These are phyloP conservation scores for Paracamarosporium sp. DNA, from an alignment of 2,329 filamentous ascomycete genomes.

Conservation along the genomic window DNA sequence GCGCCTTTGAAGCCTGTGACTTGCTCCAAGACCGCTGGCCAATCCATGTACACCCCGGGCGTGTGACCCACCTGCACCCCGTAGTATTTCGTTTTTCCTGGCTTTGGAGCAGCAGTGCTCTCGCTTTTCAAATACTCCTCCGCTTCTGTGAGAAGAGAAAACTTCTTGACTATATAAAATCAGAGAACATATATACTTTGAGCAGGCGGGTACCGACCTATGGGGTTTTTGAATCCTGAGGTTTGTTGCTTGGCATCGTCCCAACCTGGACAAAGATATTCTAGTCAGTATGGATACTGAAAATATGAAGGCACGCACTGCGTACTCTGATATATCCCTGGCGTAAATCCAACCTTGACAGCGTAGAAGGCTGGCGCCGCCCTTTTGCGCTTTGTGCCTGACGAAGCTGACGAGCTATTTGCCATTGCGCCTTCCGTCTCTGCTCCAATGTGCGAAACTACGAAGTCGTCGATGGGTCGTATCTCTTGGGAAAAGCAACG, in stretches of 20 bases:
- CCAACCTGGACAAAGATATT: slow-evolving; percentile 50
- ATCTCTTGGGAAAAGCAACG: slow-evolving; percentile 11
- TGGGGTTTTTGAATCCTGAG: slow-evolving; percentile 61
- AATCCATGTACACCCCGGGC: slow-evolving; percentile 69
- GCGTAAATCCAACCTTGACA: slow-evolving; percentile 64
- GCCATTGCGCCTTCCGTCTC: slow-evolving; percentile 21
- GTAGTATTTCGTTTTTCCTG: slow-evolving; percentile 62
- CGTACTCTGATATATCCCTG: slow-evolving; percentile 66
- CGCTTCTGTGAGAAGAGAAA: slow-evolving; percentile 76
- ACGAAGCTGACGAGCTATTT: slow-evolving; percentile 33
- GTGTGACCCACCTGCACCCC: slow-evolving; percentile 64
- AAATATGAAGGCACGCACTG: background rate
- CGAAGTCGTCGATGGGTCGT: background rate
- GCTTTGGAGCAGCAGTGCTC: slow-evolving; percentile 44
- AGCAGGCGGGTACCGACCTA: slow-evolving; percentile 35
- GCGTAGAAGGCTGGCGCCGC: slow-evolving; percentile 66
- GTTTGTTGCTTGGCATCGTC: slow-evolving; percentile 67
- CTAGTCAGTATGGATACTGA: background rate
- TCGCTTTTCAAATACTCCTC: slow-evolving; percentile 74
- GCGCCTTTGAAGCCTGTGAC: slow-evolving; percentile 75
- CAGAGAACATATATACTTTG: too few species aligned
- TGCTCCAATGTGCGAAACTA: background rate
- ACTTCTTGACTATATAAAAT: slow-evolving; percentile 94
- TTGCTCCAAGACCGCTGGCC: slow-evolving; percentile 74
- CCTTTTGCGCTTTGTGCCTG: slow-evolving; percentile 62